Percentiles rank a stretch among this genome's conserved stretches.
Evolutionary conservation across 352 stramenopile genomes (phyloP).

Genomic region (Phytophthora chlamydospora): DNA sequence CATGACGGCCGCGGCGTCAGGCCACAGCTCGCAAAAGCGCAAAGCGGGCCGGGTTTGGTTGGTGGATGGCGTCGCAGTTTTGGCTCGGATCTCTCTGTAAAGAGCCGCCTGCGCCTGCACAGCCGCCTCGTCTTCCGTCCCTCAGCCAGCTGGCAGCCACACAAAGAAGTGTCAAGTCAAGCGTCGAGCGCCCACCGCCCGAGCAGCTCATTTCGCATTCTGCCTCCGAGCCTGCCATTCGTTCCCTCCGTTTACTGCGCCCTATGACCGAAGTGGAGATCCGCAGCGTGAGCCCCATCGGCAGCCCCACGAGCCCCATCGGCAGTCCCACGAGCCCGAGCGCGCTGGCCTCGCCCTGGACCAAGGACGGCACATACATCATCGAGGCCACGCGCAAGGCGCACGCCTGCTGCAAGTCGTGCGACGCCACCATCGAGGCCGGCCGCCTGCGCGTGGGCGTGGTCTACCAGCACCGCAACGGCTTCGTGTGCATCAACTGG

Average conservation of each 20-base stretch:
- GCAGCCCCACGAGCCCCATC: slow-evolving; percentile 46
- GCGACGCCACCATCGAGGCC: slow-evolving; percentile 67
- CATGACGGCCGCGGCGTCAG: neutral
- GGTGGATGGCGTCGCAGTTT: too few species aligned
- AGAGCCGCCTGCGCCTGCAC: too few species aligned
- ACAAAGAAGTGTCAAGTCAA: slow-evolving; percentile 11
- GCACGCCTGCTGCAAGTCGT: slow-evolving; percentile 80
- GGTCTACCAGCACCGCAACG: slow-evolving; percentile 82
- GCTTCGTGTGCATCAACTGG: slow-evolving; percentile 88
- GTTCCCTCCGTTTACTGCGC: neutral
- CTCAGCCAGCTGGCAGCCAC: too few species aligned
- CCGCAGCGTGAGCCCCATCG: slow-evolving; percentile 24
- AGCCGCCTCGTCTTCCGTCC: too few species aligned
- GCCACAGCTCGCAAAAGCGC: too few species aligned
- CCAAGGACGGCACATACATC: slow-evolving; percentile 80
- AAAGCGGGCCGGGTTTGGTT: too few species aligned
- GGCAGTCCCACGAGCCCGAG: slow-evolving; percentile 44
- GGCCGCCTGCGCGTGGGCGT: slow-evolving; percentile 75
- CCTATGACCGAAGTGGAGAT: slow-evolving; percentile 40
- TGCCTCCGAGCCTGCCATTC: slow-evolving; percentile 9
- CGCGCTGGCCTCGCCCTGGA: slow-evolving; percentile 63
- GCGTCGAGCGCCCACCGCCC: neutral
- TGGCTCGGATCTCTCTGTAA: too few species aligned
- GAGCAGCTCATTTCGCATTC: slow-evolving; percentile 32
- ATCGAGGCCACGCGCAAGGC: slow-evolving; percentile 75